Evolutionary conservation across 768 basidiomycete genomes (phyloP).

Genomic region (Amanita muscaria): DNA sequence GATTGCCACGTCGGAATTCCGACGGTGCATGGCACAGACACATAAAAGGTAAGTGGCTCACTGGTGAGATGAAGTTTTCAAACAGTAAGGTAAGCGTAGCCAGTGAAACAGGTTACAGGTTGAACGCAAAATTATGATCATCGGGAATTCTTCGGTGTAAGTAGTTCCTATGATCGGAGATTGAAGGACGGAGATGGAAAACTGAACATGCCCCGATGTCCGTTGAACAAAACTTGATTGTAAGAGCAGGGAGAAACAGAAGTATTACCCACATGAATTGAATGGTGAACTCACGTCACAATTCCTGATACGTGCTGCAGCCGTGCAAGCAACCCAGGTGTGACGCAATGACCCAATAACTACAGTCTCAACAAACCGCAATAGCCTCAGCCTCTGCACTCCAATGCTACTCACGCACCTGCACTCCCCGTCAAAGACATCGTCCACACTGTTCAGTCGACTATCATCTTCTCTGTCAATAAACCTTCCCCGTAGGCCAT

Average conservation of each 20-base stretch:
- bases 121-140: no score
- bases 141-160: neutral
- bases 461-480: constrained; percentile 76
- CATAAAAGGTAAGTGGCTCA: no score
- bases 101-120: no score
- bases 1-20: no score
- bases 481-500: constrained; percentile 88
- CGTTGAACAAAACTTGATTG: constrained; percentile 4
- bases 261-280: constrained; percentile 42
- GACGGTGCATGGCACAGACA: no score
- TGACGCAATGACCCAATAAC: constrained; percentile 15
- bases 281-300: constrained; percentile 52
- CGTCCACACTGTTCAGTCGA: constrained; percentile 41
- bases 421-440: constrained; percentile 25
- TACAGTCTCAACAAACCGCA: constrained; percentile 25
- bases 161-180: neutral
- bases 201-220: constrained; percentile 1
- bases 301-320: neutral
- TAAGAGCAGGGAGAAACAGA: constrained; percentile 14
- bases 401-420: constrained; percentile 57
- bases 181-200: neutral
- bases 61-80: no score
- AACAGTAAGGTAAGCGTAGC: no score
- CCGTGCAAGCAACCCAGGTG: constrained; percentile 6
- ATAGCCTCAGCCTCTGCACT: constrained; percentile 35